Evolutionary conservation across 192 early-diverging fungal genomes (phyloP).

Genomic region (Backusella westeae): DNA sequence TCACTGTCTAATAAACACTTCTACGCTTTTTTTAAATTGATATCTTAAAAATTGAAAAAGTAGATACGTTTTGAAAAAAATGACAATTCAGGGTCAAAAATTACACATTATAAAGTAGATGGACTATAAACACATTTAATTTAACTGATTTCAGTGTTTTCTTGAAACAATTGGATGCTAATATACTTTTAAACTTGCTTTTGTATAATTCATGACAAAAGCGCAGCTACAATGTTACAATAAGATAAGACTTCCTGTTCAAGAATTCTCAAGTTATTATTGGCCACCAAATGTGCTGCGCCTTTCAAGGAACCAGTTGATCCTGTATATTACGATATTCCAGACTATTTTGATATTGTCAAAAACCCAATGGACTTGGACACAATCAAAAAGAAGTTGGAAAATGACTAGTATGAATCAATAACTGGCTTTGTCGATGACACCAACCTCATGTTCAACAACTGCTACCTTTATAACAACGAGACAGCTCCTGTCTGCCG

Average conservation of each 20-base stretch:
- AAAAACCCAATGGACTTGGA: constrained; percentile 75
- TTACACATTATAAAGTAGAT: no score
- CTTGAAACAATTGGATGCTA: no score
- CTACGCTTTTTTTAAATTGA: no score
- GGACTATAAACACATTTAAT: no score
- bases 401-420: constrained; percentile 33
- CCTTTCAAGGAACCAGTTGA: constrained; percentile 84
- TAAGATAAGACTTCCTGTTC: neutral
- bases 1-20: no score
- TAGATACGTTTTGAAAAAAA: no score
- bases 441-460: constrained; percentile 69
- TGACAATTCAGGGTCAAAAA: no score
- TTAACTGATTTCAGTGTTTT: no score
- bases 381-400: constrained; percentile 48
- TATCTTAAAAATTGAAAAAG: no score
- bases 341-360: constrained; percentile 68
- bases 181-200: no score
- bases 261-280: constrained; percentile 56
- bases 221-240: neutral
- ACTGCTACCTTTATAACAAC: constrained; percentile 81
- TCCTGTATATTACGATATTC: constrained; percentile 62
- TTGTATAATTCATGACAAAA: no score
- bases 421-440: constrained; percentile 43
- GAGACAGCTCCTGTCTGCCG: constrained; percentile 56
- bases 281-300: constrained; percentile 70